Evolutionary conservation across 768 basidiomycete species (phyloP).

Genomic region (Serendipita sp.): DNA sequence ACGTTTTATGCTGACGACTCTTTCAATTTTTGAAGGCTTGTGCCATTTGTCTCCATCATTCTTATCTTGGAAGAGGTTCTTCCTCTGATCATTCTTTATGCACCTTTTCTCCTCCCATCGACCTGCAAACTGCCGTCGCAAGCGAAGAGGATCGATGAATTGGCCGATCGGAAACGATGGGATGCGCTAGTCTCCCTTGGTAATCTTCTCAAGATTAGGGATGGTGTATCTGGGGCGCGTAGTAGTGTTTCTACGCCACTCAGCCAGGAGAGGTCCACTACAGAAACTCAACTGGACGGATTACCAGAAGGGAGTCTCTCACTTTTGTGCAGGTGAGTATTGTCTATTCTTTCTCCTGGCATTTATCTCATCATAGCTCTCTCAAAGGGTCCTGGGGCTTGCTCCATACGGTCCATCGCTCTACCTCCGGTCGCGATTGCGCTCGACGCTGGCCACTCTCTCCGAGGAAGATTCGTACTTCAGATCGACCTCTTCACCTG

Average conservation of each 20-base stretch:
- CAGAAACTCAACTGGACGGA: not conserved
- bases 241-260: not conserved
- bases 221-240: not conserved
- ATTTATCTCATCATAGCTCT: not conserved
- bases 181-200: not conserved
- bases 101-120: conserved; percentile 71
- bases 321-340: not conserved
- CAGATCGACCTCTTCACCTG: not conserved
- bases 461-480: not conserved
- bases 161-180: not conserved
- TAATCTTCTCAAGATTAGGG: not conserved
- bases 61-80: conserved; percentile 66
- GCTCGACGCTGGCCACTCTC: not conserved
- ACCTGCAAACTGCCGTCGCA: conserved; percentile 78
- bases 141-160: conserved; percentile 40
- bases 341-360: not conserved
- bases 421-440: not conserved
- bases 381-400: not conserved
- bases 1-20: too few relatives aligned
- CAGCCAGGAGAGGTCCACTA: not conserved
- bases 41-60: conserved; percentile 65
- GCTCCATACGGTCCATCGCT: conserved; percentile 2
- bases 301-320: not conserved
- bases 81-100: conserved; percentile 71
- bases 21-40: conserved; percentile 42